Base-by-base conservation (phyloP, 2,329 filamentous ascomycete genomes). In the Tolypocladium album region DNA sequence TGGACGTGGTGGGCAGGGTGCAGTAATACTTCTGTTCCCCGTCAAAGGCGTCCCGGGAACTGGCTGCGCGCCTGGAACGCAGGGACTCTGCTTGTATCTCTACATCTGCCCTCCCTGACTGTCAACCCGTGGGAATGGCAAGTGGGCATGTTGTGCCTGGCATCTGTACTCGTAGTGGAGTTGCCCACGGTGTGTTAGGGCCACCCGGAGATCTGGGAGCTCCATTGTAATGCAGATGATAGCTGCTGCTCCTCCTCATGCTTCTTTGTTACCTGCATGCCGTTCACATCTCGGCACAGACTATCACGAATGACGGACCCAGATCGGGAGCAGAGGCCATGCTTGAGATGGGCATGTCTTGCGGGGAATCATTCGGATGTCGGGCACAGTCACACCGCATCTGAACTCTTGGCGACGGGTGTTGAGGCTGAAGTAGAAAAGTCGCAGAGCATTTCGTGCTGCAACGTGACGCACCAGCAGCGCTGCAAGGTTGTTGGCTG, bases 1-100 rank as follows among this genome's bases (percentile, higher is more conserved):
- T 61, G 64, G 62, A 57, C 58, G 64, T 65, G 62, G 64, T 64
- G 61, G 62, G 63, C 62, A 61, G 24, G 57, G 50, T 58, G 60
- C 31, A 56, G 38, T 6, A 47, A 5, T 31, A 31, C 22, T 61
- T 47, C 20, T 36, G 31, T 39, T 53, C 40, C 43, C 40, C 56
- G 39, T 45, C 39, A 31, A 13, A n/a, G n/a, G 47, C 52, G 11
- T 39, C 39, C n/a, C 15, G 15, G 22, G 15, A 43, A 34, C 43
- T 47, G 40, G 40, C 56, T 15, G 27, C 56, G 11, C 9, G 17
- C 50, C 13, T 47, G 43, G 43, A 47, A 47, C 43, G 43, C 43
- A 7, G 20, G 40, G 8, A 27, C 24, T 24, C 45, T 12, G 31
- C 17, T 53, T 36, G 50, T 36, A 53, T 36, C 50, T 53, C 17